Evolutionary conservation across 2,329 filamentous ascomycete species (phyloP).

Genomic region (Phoma herbarum): DNA sequence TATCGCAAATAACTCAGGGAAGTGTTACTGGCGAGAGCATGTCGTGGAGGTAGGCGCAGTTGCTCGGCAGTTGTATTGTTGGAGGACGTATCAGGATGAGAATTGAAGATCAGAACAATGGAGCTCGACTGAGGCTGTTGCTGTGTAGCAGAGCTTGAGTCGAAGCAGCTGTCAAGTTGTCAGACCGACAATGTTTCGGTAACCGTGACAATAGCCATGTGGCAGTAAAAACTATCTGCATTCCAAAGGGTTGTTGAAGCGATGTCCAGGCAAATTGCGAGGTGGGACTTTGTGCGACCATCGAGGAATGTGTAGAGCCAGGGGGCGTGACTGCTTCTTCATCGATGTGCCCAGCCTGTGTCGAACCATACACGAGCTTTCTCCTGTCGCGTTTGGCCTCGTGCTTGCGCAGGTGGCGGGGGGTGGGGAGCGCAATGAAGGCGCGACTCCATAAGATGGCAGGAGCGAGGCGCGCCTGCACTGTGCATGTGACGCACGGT

Average conservation of each 20-base stretch:
- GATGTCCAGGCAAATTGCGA: slow-evolving; percentile 12
- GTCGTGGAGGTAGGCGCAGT: background rate
- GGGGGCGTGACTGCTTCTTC: slow-evolving; percentile 3
- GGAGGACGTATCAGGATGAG: background rate
- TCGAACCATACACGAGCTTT: slow-evolving; percentile 2
- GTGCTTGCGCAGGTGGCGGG: slow-evolving; percentile 6
- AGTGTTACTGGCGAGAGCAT: slow-evolving; percentile 4
- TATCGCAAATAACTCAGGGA: background rate
- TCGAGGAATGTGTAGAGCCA: slow-evolving; percentile 13
- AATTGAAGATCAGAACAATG: background rate
- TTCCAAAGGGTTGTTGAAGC: slow-evolving; percentile 15
- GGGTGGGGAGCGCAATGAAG: background rate
- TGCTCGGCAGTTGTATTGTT: background rate
- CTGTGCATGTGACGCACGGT: background rate
- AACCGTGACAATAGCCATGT: slow-evolving; percentile 21
- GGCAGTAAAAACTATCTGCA: slow-evolving; percentile 12
- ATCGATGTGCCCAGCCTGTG: background rate
- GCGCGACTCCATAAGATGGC: background rate
- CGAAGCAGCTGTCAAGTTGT: slow-evolving; percentile 12
- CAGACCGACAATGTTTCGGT: slow-evolving; percentile 13
- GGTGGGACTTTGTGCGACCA: slow-evolving; percentile 13
- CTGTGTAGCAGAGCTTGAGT: slow-evolving; percentile 2
- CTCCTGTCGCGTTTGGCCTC: slow-evolving; percentile 11
- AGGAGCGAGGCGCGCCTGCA: background rate
- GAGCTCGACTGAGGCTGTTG: slow-evolving; percentile 1